Evolutionary conservation across 2,329 filamentous ascomycete species (phyloP).

Genomic region (Rugonectria rugulosa): DNA sequence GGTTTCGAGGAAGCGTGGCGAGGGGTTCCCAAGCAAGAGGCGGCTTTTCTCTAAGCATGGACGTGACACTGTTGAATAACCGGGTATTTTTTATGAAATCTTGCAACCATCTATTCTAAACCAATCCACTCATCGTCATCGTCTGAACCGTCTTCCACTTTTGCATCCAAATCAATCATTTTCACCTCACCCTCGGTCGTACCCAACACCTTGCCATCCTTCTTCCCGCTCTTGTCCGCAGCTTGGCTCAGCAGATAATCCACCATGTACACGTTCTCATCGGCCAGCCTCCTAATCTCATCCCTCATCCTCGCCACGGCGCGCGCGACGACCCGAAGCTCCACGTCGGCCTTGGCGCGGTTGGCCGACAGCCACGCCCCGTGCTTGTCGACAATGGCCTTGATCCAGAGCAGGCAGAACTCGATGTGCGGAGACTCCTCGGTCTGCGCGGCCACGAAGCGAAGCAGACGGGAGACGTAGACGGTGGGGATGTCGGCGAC

Average conservation of each 20-base stretch:
- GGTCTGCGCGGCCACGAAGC: constrained; percentile 86
- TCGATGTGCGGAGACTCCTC: constrained; percentile 94
- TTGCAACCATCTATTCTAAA: constrained; percentile 50
- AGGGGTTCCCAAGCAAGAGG: constrained; percentile 40
- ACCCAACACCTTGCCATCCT: constrained; percentile 30
- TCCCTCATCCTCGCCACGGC: constrained; percentile 82
- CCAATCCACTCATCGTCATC: constrained; percentile 56
- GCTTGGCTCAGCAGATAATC: constrained; percentile 76
- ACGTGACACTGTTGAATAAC: constrained; percentile 1
- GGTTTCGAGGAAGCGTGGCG: constrained; percentile 74
- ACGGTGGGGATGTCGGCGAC: constrained; percentile 82
- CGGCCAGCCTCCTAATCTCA: constrained; percentile 82
- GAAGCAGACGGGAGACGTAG: constrained; percentile 84
- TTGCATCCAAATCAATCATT: constrained; percentile 43
- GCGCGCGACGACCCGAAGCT: constrained; percentile 82
- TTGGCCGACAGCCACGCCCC: constrained; percentile 86
- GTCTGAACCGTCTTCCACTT: constrained; percentile 47
- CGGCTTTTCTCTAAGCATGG: not conserved
- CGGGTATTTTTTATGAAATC: constrained; percentile 38
- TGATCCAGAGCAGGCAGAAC: constrained; percentile 93
- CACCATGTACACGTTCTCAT: constrained; percentile 89
- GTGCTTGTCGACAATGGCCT: constrained; percentile 80
- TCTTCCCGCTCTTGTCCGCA: constrained; percentile 38
- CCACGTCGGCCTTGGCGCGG: constrained; percentile 79
- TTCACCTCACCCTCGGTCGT: constrained; percentile 36